phyloP scores from a whole-genome alignment of 768 basidiomycete genomes.

The Boletus subcaerulescens region DNA sequence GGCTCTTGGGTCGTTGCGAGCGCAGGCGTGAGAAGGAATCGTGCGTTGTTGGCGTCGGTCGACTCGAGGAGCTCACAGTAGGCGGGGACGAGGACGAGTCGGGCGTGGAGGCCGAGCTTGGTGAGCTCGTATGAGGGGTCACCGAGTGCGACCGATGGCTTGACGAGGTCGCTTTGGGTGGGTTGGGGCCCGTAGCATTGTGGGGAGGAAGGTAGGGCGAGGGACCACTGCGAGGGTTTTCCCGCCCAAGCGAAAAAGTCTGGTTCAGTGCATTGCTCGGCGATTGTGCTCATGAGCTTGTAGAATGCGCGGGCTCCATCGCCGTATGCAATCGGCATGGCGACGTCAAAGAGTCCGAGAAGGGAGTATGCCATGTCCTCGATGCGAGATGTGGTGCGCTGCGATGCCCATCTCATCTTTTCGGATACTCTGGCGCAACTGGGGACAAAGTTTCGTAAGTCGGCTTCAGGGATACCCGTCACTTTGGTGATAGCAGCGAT shows the following conservation, averaged over 20 bases:
- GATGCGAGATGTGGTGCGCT: slow-evolving; percentile 19
- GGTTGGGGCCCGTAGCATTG: slow-evolving; percentile 14
- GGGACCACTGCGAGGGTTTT: slow-evolving; percentile 24
- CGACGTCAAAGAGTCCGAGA: slow-evolving; percentile 22
- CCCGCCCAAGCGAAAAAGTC: slow-evolving; percentile 24
- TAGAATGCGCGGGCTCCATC: slow-evolving; percentile 22
- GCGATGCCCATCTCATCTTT: slow-evolving; percentile 27
- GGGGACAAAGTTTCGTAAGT: slow-evolving; percentile 21
- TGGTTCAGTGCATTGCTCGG: slow-evolving; percentile 15
- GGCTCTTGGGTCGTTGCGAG: slow-evolving; percentile 17
- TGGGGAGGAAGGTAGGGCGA: slow-evolving; percentile 23
- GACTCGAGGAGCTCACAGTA: slow-evolving; percentile 20
- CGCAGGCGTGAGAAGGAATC: slow-evolving; percentile 20
- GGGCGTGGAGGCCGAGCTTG: slow-evolving; percentile 20
- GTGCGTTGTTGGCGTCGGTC: slow-evolving; percentile 10
- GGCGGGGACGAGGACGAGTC: slow-evolving; percentile 19
- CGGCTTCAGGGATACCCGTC: slow-evolving; percentile 21
- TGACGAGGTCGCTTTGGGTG: slow-evolving; percentile 8
- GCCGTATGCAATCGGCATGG: slow-evolving; percentile 23
- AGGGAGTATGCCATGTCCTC: slow-evolving; percentile 27
- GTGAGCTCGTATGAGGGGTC: slow-evolving; percentile 23
- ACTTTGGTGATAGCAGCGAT: slow-evolving; percentile 13
- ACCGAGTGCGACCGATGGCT: slow-evolving; percentile 11
- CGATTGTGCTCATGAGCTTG: slow-evolving; percentile 19
- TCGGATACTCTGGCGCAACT: slow-evolving; percentile 17